Evolutionary conservation across 495 filamentous ascomycete genomes (phyloP).

Genomic region (Hyaloscypha bicolor): DNA sequence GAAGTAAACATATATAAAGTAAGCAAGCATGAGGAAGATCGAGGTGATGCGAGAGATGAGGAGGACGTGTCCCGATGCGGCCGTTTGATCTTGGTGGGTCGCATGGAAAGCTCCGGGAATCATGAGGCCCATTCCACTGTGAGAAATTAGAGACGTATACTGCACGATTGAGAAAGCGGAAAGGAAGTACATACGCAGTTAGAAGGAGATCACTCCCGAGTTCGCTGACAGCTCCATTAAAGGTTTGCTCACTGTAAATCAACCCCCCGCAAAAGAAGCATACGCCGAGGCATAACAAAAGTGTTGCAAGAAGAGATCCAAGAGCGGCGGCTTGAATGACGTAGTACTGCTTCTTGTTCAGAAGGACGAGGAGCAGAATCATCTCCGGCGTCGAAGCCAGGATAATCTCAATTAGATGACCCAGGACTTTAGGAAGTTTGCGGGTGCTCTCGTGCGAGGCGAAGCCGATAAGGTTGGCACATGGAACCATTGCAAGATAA

Average conservation of each 20-base stretch:
- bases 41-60: conserved; percentile 75
- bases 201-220: conserved; percentile 78
- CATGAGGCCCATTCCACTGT: conserved; percentile 61
- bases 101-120: conserved; percentile 78
- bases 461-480: conserved; percentile 86
- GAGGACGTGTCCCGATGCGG: conserved; percentile 47
- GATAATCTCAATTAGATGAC: conserved; percentile 76
- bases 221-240: conserved; percentile 78
- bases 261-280: conserved; percentile 81
- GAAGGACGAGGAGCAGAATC: conserved; percentile 77
- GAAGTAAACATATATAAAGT: conserved; percentile 76
- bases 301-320: conserved; percentile 78
- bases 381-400: conserved; percentile 79
- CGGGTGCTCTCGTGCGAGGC: conserved; percentile 77
- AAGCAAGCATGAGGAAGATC: conserved; percentile 80
- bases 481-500: conserved; percentile 84
- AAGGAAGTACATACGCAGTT: conserved; percentile 57
- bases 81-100: conserved; percentile 45
- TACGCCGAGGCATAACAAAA: conserved; percentile 71
- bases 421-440: conserved; percentile 78
- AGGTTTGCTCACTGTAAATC: conserved; percentile 61
- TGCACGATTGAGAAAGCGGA: neutral
- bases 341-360: conserved; percentile 40
- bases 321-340: conserved; percentile 85
- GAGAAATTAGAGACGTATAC: conserved; percentile 44